Evolutionary conservation across 495 filamentous ascomycete genomes (phyloP).

Genomic region (Bacidia rubella): DNA sequence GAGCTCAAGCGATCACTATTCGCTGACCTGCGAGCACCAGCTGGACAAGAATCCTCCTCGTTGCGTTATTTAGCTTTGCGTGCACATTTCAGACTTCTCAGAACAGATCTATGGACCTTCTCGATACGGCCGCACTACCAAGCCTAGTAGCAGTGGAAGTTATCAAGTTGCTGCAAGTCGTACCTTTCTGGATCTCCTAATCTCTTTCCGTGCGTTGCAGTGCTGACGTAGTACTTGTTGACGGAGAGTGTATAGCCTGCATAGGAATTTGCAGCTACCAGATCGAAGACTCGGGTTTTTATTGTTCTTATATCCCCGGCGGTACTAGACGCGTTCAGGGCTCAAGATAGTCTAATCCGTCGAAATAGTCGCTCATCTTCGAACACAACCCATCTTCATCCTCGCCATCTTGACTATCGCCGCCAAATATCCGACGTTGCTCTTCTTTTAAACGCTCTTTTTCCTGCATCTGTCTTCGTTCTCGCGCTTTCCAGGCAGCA

Average conservation of each 20-base stretch:
- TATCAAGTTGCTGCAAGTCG: constrained; percentile 10
- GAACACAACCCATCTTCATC: constrained; percentile 15
- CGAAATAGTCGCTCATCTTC: constrained; percentile 17
- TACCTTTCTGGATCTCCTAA: background rate
- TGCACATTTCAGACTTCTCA: constrained; percentile 8
- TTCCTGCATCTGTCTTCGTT: constrained; percentile 14
- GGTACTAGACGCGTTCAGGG: no score
- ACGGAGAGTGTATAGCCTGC: background rate
- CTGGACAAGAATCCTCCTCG: no score
- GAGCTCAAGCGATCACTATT: background rate
- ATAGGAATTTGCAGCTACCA: no score
- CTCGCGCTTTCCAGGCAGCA: constrained; percentile 9
- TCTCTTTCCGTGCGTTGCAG: no score
- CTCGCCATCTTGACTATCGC: constrained; percentile 8
- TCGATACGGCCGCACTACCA: background rate
- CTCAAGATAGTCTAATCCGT: constrained; percentile 14
- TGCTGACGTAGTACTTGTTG: background rate
- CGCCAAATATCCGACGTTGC: constrained; percentile 16
- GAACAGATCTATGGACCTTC: constrained; percentile 6
- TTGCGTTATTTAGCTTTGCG: constrained; percentile 1
- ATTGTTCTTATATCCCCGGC: no score
- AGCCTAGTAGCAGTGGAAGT: background rate
- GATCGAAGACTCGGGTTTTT: no score
- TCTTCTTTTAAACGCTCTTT: constrained; percentile 10
- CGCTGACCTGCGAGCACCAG: constrained; percentile 9